These are phyloP conservation scores for Punctularia strigosozonata DNA, from an alignment of 768 basidiomycete species.

Conservation along the genomic window DNA sequence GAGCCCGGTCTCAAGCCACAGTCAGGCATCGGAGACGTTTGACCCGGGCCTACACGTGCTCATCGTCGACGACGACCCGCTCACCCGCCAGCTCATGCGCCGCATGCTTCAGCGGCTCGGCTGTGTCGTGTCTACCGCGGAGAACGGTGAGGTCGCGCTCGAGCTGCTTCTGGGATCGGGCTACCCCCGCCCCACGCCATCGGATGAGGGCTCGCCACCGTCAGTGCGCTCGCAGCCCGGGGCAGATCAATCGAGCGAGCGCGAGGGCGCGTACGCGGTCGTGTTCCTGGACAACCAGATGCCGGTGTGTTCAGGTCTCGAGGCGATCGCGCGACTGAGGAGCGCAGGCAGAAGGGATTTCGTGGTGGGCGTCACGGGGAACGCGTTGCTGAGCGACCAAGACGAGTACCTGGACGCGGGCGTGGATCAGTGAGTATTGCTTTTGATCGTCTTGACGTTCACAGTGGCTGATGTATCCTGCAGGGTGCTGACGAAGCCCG, in stretches of 20 bases:
- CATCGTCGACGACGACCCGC: conserved; percentile 74
- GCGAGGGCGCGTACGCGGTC: conserved; percentile 31
- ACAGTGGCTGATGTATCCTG: background rate
- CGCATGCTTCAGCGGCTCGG: conserved; percentile 70
- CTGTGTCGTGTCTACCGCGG: conserved; percentile 67
- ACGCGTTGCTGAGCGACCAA: conserved; percentile 33
- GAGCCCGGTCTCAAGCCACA: no score
- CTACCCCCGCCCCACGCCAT: conserved; percentile 11
- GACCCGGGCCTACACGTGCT: conserved; percentile 51
- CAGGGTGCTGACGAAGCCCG: conserved; percentile 74
- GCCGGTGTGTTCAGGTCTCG: conserved; percentile 69
- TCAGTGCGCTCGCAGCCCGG: no score
- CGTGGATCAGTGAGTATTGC: conserved; percentile 49
- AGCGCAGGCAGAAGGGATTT: conserved; percentile 58
- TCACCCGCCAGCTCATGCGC: conserved; percentile 74
- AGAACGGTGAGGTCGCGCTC: conserved; percentile 73
- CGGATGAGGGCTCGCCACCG: no score
- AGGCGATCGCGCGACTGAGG: conserved; percentile 52
- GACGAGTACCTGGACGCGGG: conserved; percentile 67
- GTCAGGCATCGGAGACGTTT: conserved; percentile 13
- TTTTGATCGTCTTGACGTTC: background rate
- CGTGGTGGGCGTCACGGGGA: conserved; percentile 73
- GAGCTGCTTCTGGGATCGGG: conserved; percentile 47
- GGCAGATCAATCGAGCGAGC: no score
- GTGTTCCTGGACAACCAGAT: conserved; percentile 69